Evolutionary conservation across 192 early-diverging fungal species (phyloP), one percentile per base, ranked within the genome.

Genomic region (Thamnidium elegans): DNA sequence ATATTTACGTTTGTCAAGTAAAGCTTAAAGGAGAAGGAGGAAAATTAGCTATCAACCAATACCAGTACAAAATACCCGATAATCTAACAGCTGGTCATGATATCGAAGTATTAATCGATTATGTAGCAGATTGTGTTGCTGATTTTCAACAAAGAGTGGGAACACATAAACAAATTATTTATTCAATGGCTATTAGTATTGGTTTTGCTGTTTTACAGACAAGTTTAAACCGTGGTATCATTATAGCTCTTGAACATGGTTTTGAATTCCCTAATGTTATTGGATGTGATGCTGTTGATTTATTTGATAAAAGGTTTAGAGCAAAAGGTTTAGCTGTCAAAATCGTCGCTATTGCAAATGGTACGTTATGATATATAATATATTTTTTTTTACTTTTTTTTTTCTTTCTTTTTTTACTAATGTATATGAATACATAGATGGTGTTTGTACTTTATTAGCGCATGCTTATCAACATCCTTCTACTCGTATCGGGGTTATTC

Each of bases 1-100:
- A 98, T 78, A 84, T 98, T 34, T 71, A 76, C 36, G 92, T 97
- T 3, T 96, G 94, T 79, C 81, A 90, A 70, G 88, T 96, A 5
- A 83, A 76, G 43, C 84, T 98, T 45, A 86, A 85, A 62, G 92
- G 93, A 50, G 79, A 86, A 45, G 86, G 78, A 82, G 94, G 69
- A 15, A 71, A 81, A 30, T 78, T 89, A 50, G 81, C 82, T 42
- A 82, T 92, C 73, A 84, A 86, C 59, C 93, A 96, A 73, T 83
- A 92, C 70, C 85, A 90, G 72, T 90, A 87, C 72, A 82, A 82
- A 61, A 85, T 92, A 68, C 81, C 88, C 6, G 85, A 87, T 52
- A 61, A 79, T 14, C 74, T 83, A 50, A 90, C 87, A 73, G 74
- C 73, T 30, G 79, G 78, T 1, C 50, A 76, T 19, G 85, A 76